Evolutionary conservation across 495 filamentous ascomycete species (phyloP), one percentile per base, ranked within the genome.

Genomic region (Usnea hakonensis): DNA sequence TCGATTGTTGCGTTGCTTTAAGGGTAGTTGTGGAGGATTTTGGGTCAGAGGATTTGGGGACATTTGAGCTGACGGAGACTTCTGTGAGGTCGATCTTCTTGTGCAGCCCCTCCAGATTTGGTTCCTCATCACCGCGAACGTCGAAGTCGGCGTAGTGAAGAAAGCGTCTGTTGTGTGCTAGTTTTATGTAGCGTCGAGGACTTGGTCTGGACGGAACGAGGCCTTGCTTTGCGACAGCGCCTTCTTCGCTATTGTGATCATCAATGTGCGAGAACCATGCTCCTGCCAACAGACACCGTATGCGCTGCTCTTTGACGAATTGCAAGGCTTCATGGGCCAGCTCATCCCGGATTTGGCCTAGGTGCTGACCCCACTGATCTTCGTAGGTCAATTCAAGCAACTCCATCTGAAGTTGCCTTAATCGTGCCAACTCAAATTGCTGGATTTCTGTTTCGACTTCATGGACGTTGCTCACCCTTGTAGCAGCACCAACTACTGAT

Each of bases 231-330:
- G 71, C 72, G 3, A 71, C 62, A 1, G 73, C 68, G 11, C 71
- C 71, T 2, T 65, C 55, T 17, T 81, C 78, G 17, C 72, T 41
- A 26, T 75, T 77, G 58, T 75, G 72, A 33, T 58, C 62, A 36
- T 72, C 67, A 7, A 74, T 74, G 58, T 87, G 83, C 8, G 88
- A 83, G 69, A 99, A 97, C 95, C 95, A 99, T 26, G 86, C 84
- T 32, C 94, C 94, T 61, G 88, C 83, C 16, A 97, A 78, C 17
- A 99, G 78, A 71, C 90, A 97, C n/a, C 95, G 83, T 58, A 97
- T 89, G 53, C 94, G 85, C 72, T 98, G 94, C 72, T 98, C 94
- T 70, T 94, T 96, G 69, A 97, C 87, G 68, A 98, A 98, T 67
- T 95, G 90, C 43, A 95, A 75, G 26, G 94, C 91, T 70, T 98